Percentiles rank a stretch among this genome's conserved stretches.
These are phyloP conservation scores for Podospora pseudocomata DNA, from an alignment of 495 filamentous ascomycete genomes.

Conservation along the genomic window DNA sequence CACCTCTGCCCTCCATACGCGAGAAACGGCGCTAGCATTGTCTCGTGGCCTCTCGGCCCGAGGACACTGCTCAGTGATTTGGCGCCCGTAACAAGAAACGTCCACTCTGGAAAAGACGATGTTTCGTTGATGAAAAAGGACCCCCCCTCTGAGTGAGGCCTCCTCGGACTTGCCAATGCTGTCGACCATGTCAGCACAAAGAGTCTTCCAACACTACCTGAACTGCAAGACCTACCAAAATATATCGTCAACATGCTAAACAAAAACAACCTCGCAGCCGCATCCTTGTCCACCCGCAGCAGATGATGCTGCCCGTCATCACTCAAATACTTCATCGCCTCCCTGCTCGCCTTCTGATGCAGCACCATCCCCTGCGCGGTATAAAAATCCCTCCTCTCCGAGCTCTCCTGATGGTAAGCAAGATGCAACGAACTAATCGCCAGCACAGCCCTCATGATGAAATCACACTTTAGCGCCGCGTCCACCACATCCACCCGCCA, in stretches of 20 bases:
- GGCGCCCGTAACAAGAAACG: conserved; percentile 33
- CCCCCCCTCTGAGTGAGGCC: conserved; percentile 28
- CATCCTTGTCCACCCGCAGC: conserved; percentile 13
- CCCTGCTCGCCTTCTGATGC: conserved; percentile 41
- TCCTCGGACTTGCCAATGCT: conserved; percentile 31
- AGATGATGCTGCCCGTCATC: neutral
- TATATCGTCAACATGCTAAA: conserved; percentile 39
- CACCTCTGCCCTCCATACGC: conserved; percentile 27
- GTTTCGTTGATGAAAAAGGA: conserved; percentile 29
- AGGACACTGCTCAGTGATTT: conserved; percentile 28
- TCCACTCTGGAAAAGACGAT: conserved; percentile 34
- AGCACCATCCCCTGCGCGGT: conserved; percentile 50
- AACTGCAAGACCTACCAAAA: conserved; percentile 22
- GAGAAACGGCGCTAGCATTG: conserved; percentile 27
- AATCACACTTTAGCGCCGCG: conserved; percentile 48
- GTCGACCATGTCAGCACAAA: neutral
- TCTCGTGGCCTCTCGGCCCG: conserved; percentile 19
- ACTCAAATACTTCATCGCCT: conserved; percentile 28
- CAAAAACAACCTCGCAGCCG: conserved; percentile 30
- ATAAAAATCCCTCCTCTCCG: conserved; percentile 41
- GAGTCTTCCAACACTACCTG: neutral
- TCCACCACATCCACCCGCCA: conserved; percentile 37
- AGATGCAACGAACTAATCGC: conserved; percentile 54
- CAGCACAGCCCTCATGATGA: conserved; percentile 54
- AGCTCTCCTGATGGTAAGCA: conserved; percentile 38